These are phyloP conservation scores for Rosellinia necatrix DNA, from an alignment of 2,329 filamentous ascomycete genomes.

Conservation along the genomic window DNA sequence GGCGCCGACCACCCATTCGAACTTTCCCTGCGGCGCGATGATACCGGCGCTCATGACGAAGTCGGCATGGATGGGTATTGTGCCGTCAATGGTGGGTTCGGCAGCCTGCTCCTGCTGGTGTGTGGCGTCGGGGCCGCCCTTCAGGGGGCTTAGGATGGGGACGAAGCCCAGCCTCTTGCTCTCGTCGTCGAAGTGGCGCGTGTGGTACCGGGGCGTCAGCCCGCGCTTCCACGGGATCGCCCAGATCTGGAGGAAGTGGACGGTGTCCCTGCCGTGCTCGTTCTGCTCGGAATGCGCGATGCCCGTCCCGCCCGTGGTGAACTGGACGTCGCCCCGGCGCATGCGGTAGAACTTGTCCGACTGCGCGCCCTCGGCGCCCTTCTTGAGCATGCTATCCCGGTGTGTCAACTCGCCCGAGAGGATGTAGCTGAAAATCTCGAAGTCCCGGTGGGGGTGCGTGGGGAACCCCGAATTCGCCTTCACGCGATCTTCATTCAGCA, in stretches of 20 bases:
- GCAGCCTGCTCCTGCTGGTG: conserved; percentile 66
- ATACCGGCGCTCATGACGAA: conserved; percentile 81
- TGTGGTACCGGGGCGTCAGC: conserved; percentile 77
- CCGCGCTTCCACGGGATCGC: conserved; percentile 76
- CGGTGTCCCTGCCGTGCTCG: conserved; percentile 70
- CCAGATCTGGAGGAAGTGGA: conserved; percentile 91
- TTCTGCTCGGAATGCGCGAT: conserved; percentile 85
- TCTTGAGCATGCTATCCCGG: conserved; percentile 81
- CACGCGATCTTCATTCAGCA: conserved; percentile 89
- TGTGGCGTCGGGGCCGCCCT: conserved; percentile 66
- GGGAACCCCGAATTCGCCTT: conserved; percentile 76
- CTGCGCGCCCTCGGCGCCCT: conserved; percentile 62
- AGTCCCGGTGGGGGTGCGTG: conserved; percentile 82
- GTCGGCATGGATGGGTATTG: conserved; percentile 84
- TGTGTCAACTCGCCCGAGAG: conserved; percentile 86
- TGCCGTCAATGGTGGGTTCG: conserved; percentile 63
- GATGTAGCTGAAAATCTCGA: conserved; percentile 86
- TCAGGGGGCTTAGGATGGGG: conserved; percentile 75
- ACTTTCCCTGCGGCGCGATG: conserved; percentile 66
- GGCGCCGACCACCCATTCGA: conserved; percentile 74
- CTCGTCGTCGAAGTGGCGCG: conserved; percentile 71
- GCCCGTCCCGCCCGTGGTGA: conserved; percentile 83
- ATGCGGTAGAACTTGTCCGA: conserved; percentile 72
- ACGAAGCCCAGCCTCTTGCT: conserved; percentile 73
- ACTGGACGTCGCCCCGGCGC: conserved; percentile 82